Base-by-base conservation (phyloP, 2,329 filamentous ascomycete genomes). In the Madurella fahalii region DNA sequence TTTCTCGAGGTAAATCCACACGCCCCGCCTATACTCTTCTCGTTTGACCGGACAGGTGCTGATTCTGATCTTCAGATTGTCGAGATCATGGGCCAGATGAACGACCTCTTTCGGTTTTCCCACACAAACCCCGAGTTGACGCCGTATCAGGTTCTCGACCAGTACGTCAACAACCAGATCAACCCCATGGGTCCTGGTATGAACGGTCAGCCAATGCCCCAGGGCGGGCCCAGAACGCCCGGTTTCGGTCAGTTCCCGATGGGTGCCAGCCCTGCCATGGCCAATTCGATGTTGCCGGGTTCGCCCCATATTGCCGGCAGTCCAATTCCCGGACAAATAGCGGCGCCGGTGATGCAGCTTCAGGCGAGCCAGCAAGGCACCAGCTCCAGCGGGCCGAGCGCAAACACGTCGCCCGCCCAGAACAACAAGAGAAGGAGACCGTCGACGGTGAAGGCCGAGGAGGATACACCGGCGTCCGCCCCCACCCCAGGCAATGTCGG, bases 291-390 rank as follows among this genome's bases (percentile, higher is more conserved):
- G 63, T 74, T 85, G 4, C 82, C 83, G 30, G 83, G 81, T 15
- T 85, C 83, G 13, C 83, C 83, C 48, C 82, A 83, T 53, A 70
- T 79, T 42, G 78, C 31, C 12, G 56, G 81, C 51, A 85, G 82
- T 65, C 84, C 84, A 9, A 82, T 81, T 16, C 78, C 80, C 13
- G 82, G 79, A 15, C 75, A 79, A 50, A 84, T 85, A 77, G 81
- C 84, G 67, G 81, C 83, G 49, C 83, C 83, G 18, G 76, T 76
- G 58, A 87, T 87, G 84, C 81, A 84, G 67, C 72, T 83, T 57
- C 83, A 87, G 66, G 81, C 82, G 59, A 86, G 83, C 66, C 84
- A 86, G 67, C 84, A 87, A 65, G 84, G 84, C 40, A 85, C 83
- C 32, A 82, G 74, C 67, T 86, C 83, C 9, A 83, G 81, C 66